Evolutionary conservation across 768 basidiomycete species (phyloP).

Genomic region (Podaxis rugospora): DNA sequence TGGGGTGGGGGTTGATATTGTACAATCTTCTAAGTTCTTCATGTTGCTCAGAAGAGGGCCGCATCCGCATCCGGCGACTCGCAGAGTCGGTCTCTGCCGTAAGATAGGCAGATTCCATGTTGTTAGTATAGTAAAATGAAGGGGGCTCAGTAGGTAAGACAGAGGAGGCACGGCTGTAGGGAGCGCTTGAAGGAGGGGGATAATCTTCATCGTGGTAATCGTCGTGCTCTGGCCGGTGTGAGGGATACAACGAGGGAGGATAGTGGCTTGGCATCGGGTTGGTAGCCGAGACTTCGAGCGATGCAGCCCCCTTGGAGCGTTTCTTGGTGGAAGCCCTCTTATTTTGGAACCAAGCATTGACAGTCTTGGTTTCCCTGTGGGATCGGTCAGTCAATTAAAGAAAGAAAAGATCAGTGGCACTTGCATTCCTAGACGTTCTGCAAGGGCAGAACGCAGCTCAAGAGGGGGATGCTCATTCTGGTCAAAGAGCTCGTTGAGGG

Average conservation of each 20-base stretch:
- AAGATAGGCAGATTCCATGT: conserved; percentile 46
- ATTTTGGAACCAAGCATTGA: conserved; percentile 86
- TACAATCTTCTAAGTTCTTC: conserved; percentile 70
- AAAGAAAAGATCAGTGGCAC: conserved; percentile 25
- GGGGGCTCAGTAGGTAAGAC: conserved; percentile 27
- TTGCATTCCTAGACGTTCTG: conserved; percentile 73
- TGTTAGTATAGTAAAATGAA: conserved; percentile 40
- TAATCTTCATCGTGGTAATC: conserved; percentile 38
- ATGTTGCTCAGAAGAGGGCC: conserved; percentile 59
- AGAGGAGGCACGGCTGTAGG: conserved; percentile 26
- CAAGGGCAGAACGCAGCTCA: conserved; percentile 62
- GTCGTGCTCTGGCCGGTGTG: conserved; percentile 15
- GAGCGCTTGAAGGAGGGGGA: conserved; percentile 12
- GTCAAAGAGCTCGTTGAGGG: conserved; percentile 76
- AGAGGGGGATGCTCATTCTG: conserved; percentile 71
- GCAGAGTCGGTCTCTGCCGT: conserved; percentile 40
- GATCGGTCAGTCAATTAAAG: conserved; percentile 15
- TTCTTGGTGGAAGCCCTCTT: conserved; percentile 83
- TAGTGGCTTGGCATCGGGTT: conserved; percentile 11
- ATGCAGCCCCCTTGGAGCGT: conserved; percentile 24
- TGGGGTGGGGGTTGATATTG: conserved; percentile 60
- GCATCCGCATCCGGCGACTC: conserved; percentile 41
- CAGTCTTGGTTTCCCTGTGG: conserved; percentile 76
- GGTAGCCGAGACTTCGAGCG: conserved; percentile 20
- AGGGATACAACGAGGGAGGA: conserved; percentile 28